Conservation (phyloP, 495 filamentous ascomycete genomes). For the Jackrogersella minutella region DNA sequence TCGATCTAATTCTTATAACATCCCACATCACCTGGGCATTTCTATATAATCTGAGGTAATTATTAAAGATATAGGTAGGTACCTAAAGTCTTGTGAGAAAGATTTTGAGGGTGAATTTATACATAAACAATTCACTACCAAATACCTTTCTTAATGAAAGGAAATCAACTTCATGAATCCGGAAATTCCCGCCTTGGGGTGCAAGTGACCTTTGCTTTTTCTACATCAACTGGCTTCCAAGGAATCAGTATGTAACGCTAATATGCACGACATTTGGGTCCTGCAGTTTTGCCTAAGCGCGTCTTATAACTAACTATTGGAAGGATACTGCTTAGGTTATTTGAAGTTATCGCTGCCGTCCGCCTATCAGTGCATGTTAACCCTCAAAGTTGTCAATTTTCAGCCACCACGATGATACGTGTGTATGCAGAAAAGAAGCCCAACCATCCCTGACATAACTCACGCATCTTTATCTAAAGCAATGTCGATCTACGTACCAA, state of each 20-base stretch:
- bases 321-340: too few species aligned
- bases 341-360: too few species aligned
- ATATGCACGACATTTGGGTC: background rate
- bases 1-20: background rate
- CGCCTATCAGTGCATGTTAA: too few species aligned
- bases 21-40: too few species aligned
- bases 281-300: background rate
- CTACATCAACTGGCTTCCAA: background rate
- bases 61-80: background rate
- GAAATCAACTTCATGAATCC: background rate
- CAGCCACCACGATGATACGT: too few species aligned
- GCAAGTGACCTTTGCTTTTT: background rate
- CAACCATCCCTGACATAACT: too few species aligned
- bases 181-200: background rate
- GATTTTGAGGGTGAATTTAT: too few species aligned
- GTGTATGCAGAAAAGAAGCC: too few species aligned
- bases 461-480: too few species aligned
- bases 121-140: background rate
- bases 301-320: too few species aligned
- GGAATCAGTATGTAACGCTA: constrained; percentile 1
- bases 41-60: background rate
- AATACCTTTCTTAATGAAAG: background rate
- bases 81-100: background rate
- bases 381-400: too few species aligned
- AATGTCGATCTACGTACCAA: too few species aligned